Conservation (phyloP, 345 rosid species). For the Aquilaria yunnanensis region DNA sequence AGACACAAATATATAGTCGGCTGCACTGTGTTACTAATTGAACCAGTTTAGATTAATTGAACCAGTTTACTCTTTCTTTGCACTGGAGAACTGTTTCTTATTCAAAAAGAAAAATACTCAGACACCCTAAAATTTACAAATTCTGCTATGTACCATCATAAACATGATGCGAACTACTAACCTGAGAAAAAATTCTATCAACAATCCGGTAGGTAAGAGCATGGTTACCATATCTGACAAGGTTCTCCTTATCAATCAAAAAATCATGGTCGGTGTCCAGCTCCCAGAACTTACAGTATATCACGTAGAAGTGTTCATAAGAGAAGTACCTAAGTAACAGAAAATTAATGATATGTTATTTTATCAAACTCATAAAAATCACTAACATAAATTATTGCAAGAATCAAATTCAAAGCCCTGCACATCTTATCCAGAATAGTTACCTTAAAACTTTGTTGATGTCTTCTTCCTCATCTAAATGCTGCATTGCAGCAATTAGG, state of each 20-base stretch:
- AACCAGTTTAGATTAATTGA: no score
- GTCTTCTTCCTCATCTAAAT: constrained; percentile 91
- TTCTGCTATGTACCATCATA: constrained; percentile 4
- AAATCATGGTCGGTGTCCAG: constrained; percentile 82
- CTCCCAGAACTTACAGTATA: constrained; percentile 89
- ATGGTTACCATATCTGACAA: constrained; percentile 75
- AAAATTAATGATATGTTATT: constrained; percentile 3
- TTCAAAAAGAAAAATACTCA: no score
- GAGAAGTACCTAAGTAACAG: constrained; percentile 67
- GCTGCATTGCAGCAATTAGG: constrained; percentile 79
- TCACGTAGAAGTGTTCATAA: constrained; percentile 86
- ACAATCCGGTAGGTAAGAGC: constrained; percentile 87
- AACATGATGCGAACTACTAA: constrained; percentile 16
- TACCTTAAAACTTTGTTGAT: constrained; percentile 90
- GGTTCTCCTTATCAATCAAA: constrained; percentile 76
- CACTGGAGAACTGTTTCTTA: no score
- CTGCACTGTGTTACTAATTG: no score
- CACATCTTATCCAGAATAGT: not conserved
- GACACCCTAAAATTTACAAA: not conserved
- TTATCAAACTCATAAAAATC: not conserved
- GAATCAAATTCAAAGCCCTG: not conserved
- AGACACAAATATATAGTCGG: not conserved
- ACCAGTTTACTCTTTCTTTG: no score
- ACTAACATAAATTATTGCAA: not conserved
- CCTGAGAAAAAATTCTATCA: constrained; percentile 93